Percentiles rank a stretch among this genome's conserved stretches.
Evolutionary conservation across 495 filamentous ascomycete species (phyloP).

Genomic region (Aspergillus hancockii): DNA sequence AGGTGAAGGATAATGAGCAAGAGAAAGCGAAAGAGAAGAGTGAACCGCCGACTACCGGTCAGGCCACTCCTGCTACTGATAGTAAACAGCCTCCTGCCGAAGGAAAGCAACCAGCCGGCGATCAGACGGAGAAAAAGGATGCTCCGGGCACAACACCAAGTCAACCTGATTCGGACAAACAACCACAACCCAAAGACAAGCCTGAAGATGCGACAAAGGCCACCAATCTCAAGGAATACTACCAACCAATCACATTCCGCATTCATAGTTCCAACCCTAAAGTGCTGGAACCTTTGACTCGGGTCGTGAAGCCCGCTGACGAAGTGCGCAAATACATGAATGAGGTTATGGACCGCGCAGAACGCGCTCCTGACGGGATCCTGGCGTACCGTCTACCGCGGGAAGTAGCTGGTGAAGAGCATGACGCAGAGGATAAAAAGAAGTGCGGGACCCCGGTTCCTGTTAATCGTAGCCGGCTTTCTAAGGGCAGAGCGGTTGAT

Average conservation of each 20-base stretch:
- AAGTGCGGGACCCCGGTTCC: slow-evolving; percentile 28
- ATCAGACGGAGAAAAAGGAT: slow-evolving; percentile 12
- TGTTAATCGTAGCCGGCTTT: slow-evolving; percentile 29
- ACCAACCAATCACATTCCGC: slow-evolving; percentile 85
- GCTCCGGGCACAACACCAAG: neutral
- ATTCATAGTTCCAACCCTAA: slow-evolving; percentile 62
- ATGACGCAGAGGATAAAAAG: slow-evolving; percentile 26
- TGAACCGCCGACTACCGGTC: neutral
- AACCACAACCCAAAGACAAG: slow-evolving; percentile 5
- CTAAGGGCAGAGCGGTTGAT: slow-evolving; percentile 27
- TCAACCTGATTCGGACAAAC: slow-evolving; percentile 4
- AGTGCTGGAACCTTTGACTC: slow-evolving; percentile 70
- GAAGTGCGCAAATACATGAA: slow-evolving; percentile 84
- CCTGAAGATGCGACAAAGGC: slow-evolving; percentile 20
- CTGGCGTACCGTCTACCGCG: slow-evolving; percentile 65
- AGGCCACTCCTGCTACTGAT: slow-evolving; percentile 14
- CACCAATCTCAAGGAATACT: slow-evolving; percentile 66
- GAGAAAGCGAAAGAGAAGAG: slow-evolving; percentile 21
- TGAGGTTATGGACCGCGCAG: slow-evolving; percentile 73
- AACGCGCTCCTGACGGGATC: slow-evolving; percentile 67
- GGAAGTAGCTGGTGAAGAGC: slow-evolving; percentile 33
- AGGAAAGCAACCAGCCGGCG: slow-evolving; percentile 9
- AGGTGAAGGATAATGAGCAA: slow-evolving; percentile 17
- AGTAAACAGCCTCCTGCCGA: slow-evolving; percentile 16
- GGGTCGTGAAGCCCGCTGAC: slow-evolving; percentile 74